Evolutionary conservation across 768 basidiomycete genomes (phyloP), one percentile per base, ranked within the genome.

Genomic region (Pilatotrama ljubarskyi): DNA sequence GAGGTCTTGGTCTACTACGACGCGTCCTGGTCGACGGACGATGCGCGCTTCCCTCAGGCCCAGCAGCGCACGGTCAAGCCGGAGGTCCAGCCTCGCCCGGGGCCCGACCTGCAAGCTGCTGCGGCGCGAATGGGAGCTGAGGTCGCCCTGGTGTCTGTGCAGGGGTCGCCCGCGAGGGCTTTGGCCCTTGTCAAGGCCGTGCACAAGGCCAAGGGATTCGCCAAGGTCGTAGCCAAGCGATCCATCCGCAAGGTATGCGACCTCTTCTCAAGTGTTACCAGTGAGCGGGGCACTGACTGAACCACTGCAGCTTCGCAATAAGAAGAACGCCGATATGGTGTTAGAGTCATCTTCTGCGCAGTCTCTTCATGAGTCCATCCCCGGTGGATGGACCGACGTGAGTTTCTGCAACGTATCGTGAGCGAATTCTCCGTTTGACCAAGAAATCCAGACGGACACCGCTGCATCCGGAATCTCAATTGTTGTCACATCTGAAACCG

Each of bases 161-260:
- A 14, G 11, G 55, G n/a, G 15, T 55, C 59, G 1, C 52, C 55
- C 13, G 2, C 8, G 24, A 57, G 20, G 11, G 10, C 26, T 4
- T 44, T 43, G n/a, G 25, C 61, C 17, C 44, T 62, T 2, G 32
- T 51, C 18, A 51, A 47, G 38, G 55, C 32, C 5, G 61, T 57
- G 9, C 38, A 43, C 15, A 62, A 53, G 32, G 61, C 61, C 2
- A 62, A 51, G 51, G 49, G 51, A 25, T 41, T 62, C 14, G 61
- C 57, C 35, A 56, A 38, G 55, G 7, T 62, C 6, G 54, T 61
- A 5, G 36, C 22, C 4, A 51, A 42, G 50, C 40, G 24, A 20
- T 25, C 60, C 8, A 44, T 50, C 3, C 50, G 54, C 18, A 52
- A 38, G 55, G 61, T 62, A 41, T 6, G 55, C 18, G 14, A 9